Evolutionary conservation across 768 basidiomycete genomes (phyloP), one percentile per base, ranked within the genome.

Genomic region (Rhizopogon vulgaris): DNA sequence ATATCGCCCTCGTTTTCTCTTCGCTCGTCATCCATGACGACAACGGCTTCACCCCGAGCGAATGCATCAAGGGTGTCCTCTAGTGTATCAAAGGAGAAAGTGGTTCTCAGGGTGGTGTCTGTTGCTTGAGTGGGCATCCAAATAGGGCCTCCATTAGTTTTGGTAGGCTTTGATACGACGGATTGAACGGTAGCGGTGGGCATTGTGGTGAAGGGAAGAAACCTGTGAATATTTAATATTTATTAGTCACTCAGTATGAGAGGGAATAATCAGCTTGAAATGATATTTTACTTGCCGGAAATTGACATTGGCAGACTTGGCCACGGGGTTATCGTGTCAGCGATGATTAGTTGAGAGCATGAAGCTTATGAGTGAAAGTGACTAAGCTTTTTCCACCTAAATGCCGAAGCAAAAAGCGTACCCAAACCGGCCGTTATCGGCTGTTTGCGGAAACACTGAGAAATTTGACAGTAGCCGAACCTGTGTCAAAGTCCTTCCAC

Each of bases 1-100:
- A 99, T 72, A 68, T 99, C 96, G 2, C 96, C 95, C 66, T 99
- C 96, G 66, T 99, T 99, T 72, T 99, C 96, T 54, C 96, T 76
- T 57, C 77, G 76, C 70, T 96, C 90, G 69, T 98, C 95, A 67
- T 99, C 96, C 87, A 97, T 93, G 6, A 98, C 96, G 1, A 99
- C 90, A 50, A 99, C 76, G 58, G 97, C 94, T 63, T 95, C 90
- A 1, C 94, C 94, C 4, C 74, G 74, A 2, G 72, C 73, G 63
- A 93, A 89, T 3, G 89, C 87, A 5, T 68, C 78, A 25, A 97
- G 68, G 0, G 94, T 91, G 14, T 83, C 85, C 53, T 89, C 82
- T 56, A 98, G 81, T 0, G 81, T 53, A 61, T 97, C 93, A 59
- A 98, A 94, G 0, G 78, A 61, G 62, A 89, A 90, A 11, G 53